Base-by-base conservation (phyloP, 1,284 basidiomycete genomes). In the Cutaneotrichosporon curvatum region DNA sequence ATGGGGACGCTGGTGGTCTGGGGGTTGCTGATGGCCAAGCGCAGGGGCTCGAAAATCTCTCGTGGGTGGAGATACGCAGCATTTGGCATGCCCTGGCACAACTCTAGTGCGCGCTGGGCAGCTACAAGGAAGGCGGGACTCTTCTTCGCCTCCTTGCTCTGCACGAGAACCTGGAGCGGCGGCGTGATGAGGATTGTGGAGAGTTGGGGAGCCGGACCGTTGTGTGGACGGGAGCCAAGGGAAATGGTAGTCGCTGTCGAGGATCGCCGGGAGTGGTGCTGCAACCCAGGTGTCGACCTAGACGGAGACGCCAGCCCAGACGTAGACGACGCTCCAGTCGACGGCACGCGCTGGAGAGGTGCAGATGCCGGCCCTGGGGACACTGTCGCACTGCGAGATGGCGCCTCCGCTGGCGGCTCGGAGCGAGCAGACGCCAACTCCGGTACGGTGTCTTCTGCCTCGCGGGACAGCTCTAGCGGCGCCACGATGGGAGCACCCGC, bases 1-100 rank as follows among this genome's bases (percentile, higher is more conserved):
- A 95, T 78, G 59, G 89, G 89, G 65, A 95, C 88, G 55, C 79
- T 86, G 44, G 83, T 80, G 1, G 90, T 94, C 74, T 96, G 90
- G 1, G 66, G 66, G 40, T 66, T 68, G 6, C 59, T 62, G 72
- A 91, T 96, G 12, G 91, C 92, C 43, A 96, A 76, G 44, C 87
- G 81, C 45, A 97, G 76, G 14, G 92, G 90, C 63, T 94, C 87
- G 62, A 97, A 90, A 45, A 95, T 86, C 63, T 90, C 85, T 51
- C 87, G 77, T 31, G 86, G 86, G 56, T 72, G 68, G 33, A 65
- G 53, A 48, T 63, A 68, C 1, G 70, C 67, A 9, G 62, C 57
- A 37, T 61, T 60, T 12, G 25, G 25, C 43, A 73, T 76, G 23
- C 80, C 79, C 60, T 82, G 81, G 64, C 94, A 80, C 66, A 91